A percentile compares a stretch with the other conserved stretches of the same genome.
phyloP scores from a whole-genome alignment of 2,329 filamentous ascomycete genomes.

The Blastomyces percursus region DNA sequence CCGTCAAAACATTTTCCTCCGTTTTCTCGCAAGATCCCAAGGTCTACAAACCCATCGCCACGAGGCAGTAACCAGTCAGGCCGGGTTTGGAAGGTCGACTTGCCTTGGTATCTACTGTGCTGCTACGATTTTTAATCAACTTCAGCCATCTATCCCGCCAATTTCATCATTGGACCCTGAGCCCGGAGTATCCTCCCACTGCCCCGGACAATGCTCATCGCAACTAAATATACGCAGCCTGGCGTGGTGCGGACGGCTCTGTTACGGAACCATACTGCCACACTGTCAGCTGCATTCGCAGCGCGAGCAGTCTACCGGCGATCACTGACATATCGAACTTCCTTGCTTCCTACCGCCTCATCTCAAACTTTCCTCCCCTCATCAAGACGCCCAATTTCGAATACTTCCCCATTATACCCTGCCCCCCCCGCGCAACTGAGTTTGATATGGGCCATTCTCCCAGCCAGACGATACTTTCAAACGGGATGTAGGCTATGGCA shows the following conservation, averaged over 20 bases:
- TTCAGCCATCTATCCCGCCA: slow-evolving; percentile 6
- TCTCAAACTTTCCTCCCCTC: slow-evolving; percentile 25
- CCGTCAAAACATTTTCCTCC: slow-evolving; percentile 8
- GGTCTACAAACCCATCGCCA: slow-evolving; percentile 15
- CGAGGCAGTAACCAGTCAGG: slow-evolving; percentile 13
- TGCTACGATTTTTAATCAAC: not conserved
- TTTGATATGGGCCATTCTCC: slow-evolving; percentile 27
- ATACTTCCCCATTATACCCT: slow-evolving; percentile 34
- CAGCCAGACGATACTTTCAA: slow-evolving; percentile 31
- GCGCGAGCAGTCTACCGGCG: slow-evolving; percentile 23
- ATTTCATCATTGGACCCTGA: not conserved
- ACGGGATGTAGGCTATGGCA: slow-evolving; percentile 24
- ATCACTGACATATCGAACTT: slow-evolving; percentile 25
- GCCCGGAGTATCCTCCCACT: not conserved
- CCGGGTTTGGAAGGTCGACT: not conserved
- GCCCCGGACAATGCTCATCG: slow-evolving; percentile 30
- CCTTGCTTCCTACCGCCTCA: slow-evolving; percentile 20
- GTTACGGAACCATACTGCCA: slow-evolving; percentile 25
- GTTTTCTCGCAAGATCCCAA: not conserved
- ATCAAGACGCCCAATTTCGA: slow-evolving; percentile 20
- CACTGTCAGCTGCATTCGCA: slow-evolving; percentile 23
- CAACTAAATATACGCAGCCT: slow-evolving; percentile 25
- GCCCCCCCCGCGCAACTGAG: slow-evolving; percentile 22
- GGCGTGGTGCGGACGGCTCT: slow-evolving; percentile 29
- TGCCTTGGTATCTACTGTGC: not conserved